Base-by-base conservation (phyloP, 2,329 filamentous ascomycete genomes). In the Ophiocordyceps camponoti-floridani region DNA sequence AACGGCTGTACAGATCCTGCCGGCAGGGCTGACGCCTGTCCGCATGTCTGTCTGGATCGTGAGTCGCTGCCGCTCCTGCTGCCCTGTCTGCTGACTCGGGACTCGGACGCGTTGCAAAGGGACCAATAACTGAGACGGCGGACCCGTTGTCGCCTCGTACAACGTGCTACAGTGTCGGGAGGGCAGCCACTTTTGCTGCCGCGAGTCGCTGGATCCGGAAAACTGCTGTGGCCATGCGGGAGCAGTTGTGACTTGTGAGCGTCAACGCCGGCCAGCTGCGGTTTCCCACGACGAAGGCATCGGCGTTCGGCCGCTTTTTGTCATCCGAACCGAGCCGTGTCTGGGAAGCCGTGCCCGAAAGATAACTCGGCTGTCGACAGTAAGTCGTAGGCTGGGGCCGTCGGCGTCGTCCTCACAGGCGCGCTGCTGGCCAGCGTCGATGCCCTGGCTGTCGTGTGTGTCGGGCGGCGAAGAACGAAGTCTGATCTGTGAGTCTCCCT, bases 351-450 rank as follows among this genome's bases (percentile, higher is more conserved):
- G 13, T 54, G 53, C 23, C 52, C 53, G 1, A 47, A 48, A 28
- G 47, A 53, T 42, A 53, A 50, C 7, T 45, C 50, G 12, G 51
- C 49, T 1, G 46, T 51, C 3, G 51, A 52, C 26, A n/a, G n/a
- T n/a, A n/a, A n/a, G 52, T 52, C 3, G 51, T 54, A 23, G 52
- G 50, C 10, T n/a, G 52, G 51, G 4, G 51, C 51, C 1, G 49
- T 53, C 2, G 51, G 53, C 10, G 51, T 50, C 19, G 47, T 45
- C 4, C 45, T 54, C 4, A 52, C 52, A 6, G 49, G 48, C n/a
- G 52, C 49, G 19, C 44, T 54, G 19, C 45, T 54, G 14, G 52
- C 49, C 2, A 50, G 52, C 4, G 45, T 54, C 4, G 53, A 47
- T 7, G 48, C 48, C 3, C 28, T 53, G 10, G 49, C 45, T 1